Evolutionary conservation across 192 early-diverging fungal species (phyloP).

Genomic region (Thamnidium elegans): DNA sequence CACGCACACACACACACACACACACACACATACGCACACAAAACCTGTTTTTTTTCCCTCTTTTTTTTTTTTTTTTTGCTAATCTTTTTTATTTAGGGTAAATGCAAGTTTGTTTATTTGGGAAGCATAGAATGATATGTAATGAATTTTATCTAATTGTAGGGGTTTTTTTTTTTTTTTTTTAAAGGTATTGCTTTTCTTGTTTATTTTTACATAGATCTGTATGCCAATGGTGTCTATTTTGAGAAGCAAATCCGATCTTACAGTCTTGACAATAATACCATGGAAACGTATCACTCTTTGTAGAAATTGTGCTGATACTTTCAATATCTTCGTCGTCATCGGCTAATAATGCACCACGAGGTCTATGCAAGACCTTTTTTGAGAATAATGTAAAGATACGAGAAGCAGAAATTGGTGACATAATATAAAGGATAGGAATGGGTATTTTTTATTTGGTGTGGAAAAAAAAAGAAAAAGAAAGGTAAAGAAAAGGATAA

Average conservation of each 20-base stretch:
- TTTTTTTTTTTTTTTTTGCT: neutral
- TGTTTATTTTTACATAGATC: constrained; percentile 9
- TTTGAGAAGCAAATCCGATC: constrained; percentile 6
- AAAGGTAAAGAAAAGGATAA: neutral
- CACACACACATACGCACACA: too few relatives aligned
- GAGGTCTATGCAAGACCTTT: neutral
- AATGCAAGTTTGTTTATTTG: neutral
- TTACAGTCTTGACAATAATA: neutral
- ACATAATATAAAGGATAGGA: neutral
- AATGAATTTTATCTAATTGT: neutral
- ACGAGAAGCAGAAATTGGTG: neutral
- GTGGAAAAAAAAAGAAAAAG: neutral
- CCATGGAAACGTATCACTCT: neutral
- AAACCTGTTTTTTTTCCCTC: neutral
- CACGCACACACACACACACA: too few relatives aligned
- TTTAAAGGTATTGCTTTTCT: neutral
- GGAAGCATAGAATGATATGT: neutral
- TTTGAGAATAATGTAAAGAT: neutral
- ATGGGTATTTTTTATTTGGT: too few relatives aligned
- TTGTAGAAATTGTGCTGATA: too few relatives aligned
- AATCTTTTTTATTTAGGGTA: neutral
- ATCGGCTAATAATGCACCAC: neutral
- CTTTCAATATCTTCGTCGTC: neutral
- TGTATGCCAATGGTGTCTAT: constrained; percentile 13
- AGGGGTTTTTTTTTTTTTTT: neutral